phyloP scores from a whole-genome alignment of 768 basidiomycete genomes.

The Daedaleopsis nitida region DNA sequence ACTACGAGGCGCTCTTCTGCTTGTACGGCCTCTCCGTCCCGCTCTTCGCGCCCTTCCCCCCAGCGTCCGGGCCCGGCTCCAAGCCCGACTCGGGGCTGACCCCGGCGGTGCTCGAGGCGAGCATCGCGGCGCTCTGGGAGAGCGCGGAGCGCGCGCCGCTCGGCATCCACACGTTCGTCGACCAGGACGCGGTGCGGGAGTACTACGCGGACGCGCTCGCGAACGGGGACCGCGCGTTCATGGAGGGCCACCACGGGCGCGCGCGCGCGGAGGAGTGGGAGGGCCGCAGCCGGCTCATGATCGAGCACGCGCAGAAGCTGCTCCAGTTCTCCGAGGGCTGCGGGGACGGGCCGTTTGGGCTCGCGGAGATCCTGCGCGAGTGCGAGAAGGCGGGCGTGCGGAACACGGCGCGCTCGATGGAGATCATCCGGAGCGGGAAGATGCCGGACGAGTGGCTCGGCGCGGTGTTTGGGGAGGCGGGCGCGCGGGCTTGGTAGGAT shows the following conservation, averaged over 20 bases:
- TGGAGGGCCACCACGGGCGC: slow-evolving; percentile 8
- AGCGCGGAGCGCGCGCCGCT: background rate
- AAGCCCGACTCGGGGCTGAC: background rate
- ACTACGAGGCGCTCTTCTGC: slow-evolving; percentile 9
- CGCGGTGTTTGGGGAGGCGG: background rate
- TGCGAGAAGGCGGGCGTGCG: background rate
- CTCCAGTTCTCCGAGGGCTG: slow-evolving; percentile 1
- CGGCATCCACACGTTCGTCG: background rate
- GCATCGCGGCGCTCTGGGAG: background rate
- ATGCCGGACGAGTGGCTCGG: background rate
- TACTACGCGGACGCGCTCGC: slow-evolving; percentile 10
- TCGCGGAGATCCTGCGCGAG: slow-evolving; percentile 2
- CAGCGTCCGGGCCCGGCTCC: no score
- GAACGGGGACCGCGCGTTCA: slow-evolving; percentile 4
- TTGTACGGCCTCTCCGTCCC: slow-evolving; percentile 1
- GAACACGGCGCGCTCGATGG: background rate
- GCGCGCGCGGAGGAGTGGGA: slow-evolving; percentile 5
- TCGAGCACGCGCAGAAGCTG: background rate
- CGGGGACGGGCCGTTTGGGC: background rate
- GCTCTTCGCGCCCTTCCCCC: background rate
- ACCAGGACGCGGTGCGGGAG: background rate
- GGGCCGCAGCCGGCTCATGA: background rate
- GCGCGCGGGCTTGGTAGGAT: background rate
- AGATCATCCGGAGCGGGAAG: background rate
- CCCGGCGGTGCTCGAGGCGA: background rate